Evolutionary conservation across 331 rosid genomes (phyloP), one percentile per base, ranked within the genome.

Genomic region (Quercus tomentella): DNA sequence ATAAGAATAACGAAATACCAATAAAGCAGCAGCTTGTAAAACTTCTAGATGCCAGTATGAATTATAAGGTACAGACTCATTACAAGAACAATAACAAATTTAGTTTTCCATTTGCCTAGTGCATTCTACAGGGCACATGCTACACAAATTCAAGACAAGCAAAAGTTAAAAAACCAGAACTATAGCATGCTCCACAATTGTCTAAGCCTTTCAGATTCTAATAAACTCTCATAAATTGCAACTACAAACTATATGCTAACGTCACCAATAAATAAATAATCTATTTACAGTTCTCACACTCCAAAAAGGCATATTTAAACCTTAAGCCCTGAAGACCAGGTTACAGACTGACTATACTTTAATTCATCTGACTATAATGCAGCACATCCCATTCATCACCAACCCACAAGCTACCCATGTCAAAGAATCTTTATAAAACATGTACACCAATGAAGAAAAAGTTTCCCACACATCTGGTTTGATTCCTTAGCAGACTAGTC

Each of bases 21-120:
- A 65, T 30, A 14, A 7, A 65, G 33, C 75, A 79, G 43, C 79
- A 83, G 70, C 86, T 70, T 49, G 41, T 51, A 71, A 71, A 28
- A 65, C 23, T 5, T 65, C 21, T 65, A 30, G 33, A 65, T 17
- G 41, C 43, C 43, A 16, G 70, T 17, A 65, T 7, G 45, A 37
- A 28, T 17, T 21, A 60, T 60, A 9, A 60, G 66, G 66, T 60
- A 60, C 31, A 60, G 30, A 22, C 31, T 60, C 4, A 60, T 26
- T 60, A 11, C 23, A 60, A 60, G 66, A 23, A 60, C 12, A 0
- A 15, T 26, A 60, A 22, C 28, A 60, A 9, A 8, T 17, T 60
- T 22, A 15, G 30, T 9, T 60, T 60, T 60, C 30, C 26, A 21
- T 22, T 60, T 11, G 6, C 16, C 2, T 21, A 60, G 66, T 60